Evolutionary conservation across 768 basidiomycete genomes (phyloP).

Genomic region (Podaxis pistillaris): DNA sequence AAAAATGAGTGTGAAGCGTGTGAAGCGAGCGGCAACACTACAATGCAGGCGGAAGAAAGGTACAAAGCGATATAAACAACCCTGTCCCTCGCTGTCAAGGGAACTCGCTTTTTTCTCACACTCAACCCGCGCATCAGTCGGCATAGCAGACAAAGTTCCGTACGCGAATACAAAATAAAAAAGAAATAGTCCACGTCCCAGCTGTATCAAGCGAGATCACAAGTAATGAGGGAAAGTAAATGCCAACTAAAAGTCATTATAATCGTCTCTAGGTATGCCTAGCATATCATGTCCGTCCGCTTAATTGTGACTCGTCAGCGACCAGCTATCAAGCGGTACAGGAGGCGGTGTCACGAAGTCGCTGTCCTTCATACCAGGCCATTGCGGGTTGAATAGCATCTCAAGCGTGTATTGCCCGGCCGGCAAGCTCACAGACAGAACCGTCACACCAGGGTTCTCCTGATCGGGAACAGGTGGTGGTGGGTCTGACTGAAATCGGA

Average conservation of each 20-base stretch:
- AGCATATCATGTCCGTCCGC: conserved; percentile 16
- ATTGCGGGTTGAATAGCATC: conserved; percentile 93
- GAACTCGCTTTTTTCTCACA: not conserved
- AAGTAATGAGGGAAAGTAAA: not conserved
- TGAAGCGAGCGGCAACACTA: not conserved
- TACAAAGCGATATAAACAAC: conserved; percentile 4
- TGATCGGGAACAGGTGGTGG: conserved; percentile 67
- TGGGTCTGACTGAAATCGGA: conserved; percentile 57
- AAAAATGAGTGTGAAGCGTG: not conserved
- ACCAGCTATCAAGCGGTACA: conserved; percentile 76
- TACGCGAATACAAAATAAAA: not conserved
- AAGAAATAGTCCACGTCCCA: conserved; percentile 12
- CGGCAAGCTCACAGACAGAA: conserved; percentile 68
- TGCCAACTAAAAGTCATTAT: not conserved
- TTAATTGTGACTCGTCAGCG: conserved; percentile 73
- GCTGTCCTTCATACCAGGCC: conserved; percentile 59
- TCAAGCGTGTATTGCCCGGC: conserved; percentile 77
- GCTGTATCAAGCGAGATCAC: not conserved
- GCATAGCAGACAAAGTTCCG: not conserved
- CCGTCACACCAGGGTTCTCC: conserved; percentile 73
- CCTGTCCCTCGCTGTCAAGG: conserved; percentile 6
- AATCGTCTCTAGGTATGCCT: conserved; percentile 7
- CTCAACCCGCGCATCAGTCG: not conserved
- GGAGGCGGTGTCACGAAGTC: conserved; percentile 68
- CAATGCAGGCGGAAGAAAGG: not conserved